phyloP scores from a whole-genome alignment of 2,329 filamentous ascomycete genomes.

The Penicillium fuscoglaucum region DNA sequence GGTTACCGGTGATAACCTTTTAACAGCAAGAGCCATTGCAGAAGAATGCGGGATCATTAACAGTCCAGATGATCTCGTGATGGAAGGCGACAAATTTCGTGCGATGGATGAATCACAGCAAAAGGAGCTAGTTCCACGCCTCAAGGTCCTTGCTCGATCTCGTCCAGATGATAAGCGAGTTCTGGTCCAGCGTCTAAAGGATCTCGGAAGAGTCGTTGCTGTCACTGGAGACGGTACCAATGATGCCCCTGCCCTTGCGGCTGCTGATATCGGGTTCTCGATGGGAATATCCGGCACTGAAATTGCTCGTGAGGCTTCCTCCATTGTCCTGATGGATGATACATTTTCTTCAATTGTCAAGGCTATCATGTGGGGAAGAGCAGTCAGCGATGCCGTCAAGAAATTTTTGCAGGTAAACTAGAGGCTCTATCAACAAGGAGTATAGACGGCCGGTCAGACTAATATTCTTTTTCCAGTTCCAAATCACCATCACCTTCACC shows the following conservation, averaged over 20 bases:
- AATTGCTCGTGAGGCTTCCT: slow-evolving; percentile 61
- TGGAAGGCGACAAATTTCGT: slow-evolving; percentile 63
- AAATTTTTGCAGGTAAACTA: slow-evolving; percentile 54
- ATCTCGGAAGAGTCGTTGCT: slow-evolving; percentile 54
- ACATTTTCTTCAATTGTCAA: slow-evolving; percentile 62
- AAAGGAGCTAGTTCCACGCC: slow-evolving; percentile 51
- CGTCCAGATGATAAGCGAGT: slow-evolving; percentile 61
- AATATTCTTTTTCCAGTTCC: slow-evolving; percentile 36
- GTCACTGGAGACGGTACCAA: slow-evolving; percentile 63
- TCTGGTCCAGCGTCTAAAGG: slow-evolving; percentile 56
- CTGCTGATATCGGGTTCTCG: slow-evolving; percentile 61
- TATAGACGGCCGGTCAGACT: not conserved
- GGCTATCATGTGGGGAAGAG: slow-evolving; percentile 60
- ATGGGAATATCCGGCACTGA: slow-evolving; percentile 63
- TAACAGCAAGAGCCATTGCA: slow-evolving; percentile 68
- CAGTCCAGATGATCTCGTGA: slow-evolving; percentile 51
- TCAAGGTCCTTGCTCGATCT: slow-evolving; percentile 60
- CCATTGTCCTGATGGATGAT: slow-evolving; percentile 53
- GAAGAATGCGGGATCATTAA: slow-evolving; percentile 63
- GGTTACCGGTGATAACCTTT: slow-evolving; percentile 66
- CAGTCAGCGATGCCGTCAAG: slow-evolving; percentile 60
- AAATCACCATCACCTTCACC: slow-evolving; percentile 66
- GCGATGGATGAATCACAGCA: slow-evolving; percentile 55
- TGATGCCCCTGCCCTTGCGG: slow-evolving; percentile 59
- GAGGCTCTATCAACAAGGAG: slow-evolving; percentile 42